Evolutionary conservation across 2,329 filamentous ascomycete species (phyloP).

Genomic region (Colletotrichum acutatum): DNA sequence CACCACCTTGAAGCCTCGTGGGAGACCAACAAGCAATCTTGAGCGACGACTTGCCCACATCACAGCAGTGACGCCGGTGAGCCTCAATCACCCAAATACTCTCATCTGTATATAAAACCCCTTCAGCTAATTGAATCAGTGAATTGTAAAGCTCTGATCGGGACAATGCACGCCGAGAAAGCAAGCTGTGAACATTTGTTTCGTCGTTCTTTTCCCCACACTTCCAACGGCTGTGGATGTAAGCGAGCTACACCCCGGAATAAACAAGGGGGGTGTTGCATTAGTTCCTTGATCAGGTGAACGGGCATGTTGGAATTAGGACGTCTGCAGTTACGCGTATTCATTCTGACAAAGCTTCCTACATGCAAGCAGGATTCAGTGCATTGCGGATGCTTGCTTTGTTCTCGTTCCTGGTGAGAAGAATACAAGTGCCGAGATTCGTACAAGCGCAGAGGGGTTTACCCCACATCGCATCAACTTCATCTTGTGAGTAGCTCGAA

Average conservation of each 20-base stretch:
- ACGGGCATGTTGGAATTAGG: background rate
- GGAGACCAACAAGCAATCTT: too few relatives aligned
- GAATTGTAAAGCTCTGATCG: too few relatives aligned
- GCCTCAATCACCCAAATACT: background rate
- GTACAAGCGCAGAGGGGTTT: too few relatives aligned
- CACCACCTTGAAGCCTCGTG: too few relatives aligned
- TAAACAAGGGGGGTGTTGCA: background rate
- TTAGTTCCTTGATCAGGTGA: background rate
- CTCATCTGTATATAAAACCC: background rate
- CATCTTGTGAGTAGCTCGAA: too few relatives aligned
- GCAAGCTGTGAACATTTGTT: background rate
- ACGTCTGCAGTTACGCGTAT: background rate
- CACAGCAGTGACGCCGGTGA: background rate
- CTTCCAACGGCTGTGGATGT: background rate
- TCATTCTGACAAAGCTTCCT: background rate
- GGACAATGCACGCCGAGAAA: background rate
- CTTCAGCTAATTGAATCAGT: background rate
- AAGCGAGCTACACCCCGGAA: background rate
- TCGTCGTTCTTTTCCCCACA: background rate
- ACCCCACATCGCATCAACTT: too few relatives aligned
- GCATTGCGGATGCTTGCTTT: too few relatives aligned
- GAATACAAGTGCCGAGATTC: too few relatives aligned
- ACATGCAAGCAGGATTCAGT: too few relatives aligned
- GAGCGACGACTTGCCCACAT: too few relatives aligned
- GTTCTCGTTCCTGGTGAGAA: too few relatives aligned